A percentile compares a stretch with the other conserved stretches of the same genome.
Conservation (phyloP, 305 asterid species). For the Plantago rigida region DNA sequence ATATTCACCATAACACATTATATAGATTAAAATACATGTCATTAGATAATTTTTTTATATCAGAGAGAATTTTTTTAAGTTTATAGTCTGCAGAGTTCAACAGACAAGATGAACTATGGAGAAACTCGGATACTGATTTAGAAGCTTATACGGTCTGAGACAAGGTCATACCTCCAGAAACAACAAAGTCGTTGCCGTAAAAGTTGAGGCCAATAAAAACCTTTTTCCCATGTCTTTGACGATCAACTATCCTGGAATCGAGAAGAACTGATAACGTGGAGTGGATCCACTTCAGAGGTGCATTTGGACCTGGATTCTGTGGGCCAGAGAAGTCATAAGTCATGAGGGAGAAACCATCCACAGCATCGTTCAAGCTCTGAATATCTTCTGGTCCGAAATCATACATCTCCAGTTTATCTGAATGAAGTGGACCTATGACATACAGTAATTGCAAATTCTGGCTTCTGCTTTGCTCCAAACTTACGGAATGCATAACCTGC, state of each 20-base stretch:
- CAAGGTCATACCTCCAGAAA: conserved; percentile 64
- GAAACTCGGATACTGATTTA: neutral
- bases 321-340: conserved; percentile 94
- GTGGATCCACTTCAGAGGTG: conserved; percentile 81
- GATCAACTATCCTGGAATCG: conserved; percentile 29
- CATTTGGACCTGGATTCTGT: conserved; percentile 94
- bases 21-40: too few species aligned
- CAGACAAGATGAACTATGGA: neutral
- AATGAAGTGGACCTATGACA: conserved; percentile 84
- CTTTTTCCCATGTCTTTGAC: conserved; percentile 41
- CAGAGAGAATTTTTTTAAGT: neutral
- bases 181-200: conserved; percentile 77
- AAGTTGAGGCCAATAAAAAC: conserved; percentile 73
- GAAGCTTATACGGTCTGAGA: neutral
- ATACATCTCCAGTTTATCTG: conserved; percentile 50
- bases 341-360: conserved; percentile 95
- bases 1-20: too few species aligned
- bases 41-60: too few species aligned
- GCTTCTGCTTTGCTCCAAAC: conserved; percentile 31
- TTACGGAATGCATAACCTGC: conserved; percentile 63
- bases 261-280: conserved; percentile 57
- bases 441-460: conserved; percentile 54
- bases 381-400: conserved; percentile 89
- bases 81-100: neutral
- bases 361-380: conserved; percentile 43